These are phyloP conservation scores for Cystofilobasidium ferigula DNA, from an alignment of 768 basidiomycete genomes.

Conservation along the genomic window DNA sequence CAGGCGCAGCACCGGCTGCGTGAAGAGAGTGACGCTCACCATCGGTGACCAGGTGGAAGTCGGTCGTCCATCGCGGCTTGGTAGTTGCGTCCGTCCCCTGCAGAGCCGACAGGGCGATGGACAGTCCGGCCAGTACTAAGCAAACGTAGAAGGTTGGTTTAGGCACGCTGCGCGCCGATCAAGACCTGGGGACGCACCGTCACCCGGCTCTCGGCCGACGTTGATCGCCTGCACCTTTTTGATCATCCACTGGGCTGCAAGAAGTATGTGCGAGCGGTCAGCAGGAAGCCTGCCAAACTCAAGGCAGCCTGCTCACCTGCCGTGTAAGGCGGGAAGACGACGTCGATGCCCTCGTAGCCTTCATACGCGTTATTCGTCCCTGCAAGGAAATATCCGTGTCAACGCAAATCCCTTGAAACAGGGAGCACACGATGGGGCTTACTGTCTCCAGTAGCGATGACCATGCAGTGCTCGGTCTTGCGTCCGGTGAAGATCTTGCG, in stretches of 20 bases:
- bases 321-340: conserved; percentile 11
- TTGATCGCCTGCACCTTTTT: conserved; percentile 34
- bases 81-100: conserved; percentile 41
- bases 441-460: conserved; percentile 61
- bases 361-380: conserved; percentile 35
- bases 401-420: background rate
- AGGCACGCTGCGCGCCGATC: too few species aligned
- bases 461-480: conserved; percentile 87
- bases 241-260: conserved; percentile 36
- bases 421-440: conserved; percentile 7
- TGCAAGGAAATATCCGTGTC: conserved; percentile 8
- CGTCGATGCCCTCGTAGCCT: conserved; percentile 32
- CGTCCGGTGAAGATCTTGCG: conserved; percentile 76
- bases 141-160: too few species aligned
- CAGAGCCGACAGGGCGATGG: conserved; percentile 65
- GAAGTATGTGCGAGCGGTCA: conserved; percentile 30
- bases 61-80: conserved; percentile 76
- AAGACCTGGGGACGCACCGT: conserved; percentile 32
- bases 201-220: conserved; percentile 33
- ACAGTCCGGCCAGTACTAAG: conserved; percentile 73
- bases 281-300: background rate
- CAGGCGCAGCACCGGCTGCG: too few species aligned
- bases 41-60: conserved; percentile 73
- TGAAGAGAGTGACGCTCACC: conserved; percentile 61
- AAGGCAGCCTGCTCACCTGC: too few species aligned